phyloP scores from a whole-genome alignment of 2,329 filamentous ascomycete species.

The Diaporthe citriasiana region DNA sequence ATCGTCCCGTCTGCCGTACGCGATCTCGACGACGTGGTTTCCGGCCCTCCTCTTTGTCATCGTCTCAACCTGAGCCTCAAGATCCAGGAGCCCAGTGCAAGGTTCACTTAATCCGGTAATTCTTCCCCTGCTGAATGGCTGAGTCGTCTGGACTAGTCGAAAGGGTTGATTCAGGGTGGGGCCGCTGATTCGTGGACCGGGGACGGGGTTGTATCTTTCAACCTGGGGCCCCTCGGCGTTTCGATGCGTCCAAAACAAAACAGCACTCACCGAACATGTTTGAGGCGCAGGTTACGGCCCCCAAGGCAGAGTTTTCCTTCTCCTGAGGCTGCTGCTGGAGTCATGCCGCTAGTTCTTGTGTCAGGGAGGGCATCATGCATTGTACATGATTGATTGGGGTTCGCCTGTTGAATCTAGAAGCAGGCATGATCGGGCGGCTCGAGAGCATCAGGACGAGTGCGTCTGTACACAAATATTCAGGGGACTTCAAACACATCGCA shows the following conservation, averaged over 20 bases:
- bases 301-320: background rate
- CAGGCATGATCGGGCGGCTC: background rate
- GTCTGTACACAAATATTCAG: background rate
- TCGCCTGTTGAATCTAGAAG: background rate
- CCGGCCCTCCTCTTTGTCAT: slow-evolving; percentile 22
- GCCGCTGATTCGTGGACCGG: slow-evolving; percentile 1
- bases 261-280: slow-evolving; percentile 30
- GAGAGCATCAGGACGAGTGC: too few relatives aligned
- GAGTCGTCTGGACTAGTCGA: slow-evolving; percentile 26
- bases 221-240: slow-evolving; percentile 10
- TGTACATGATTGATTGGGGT: background rate
- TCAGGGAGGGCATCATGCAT: background rate
- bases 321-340: slow-evolving; percentile 6
- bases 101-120: slow-evolving; percentile 29
- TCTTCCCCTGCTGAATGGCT: slow-evolving; percentile 22
- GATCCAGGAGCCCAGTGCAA: slow-evolving; percentile 2
- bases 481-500: slow-evolving; percentile 14
- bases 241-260: slow-evolving; percentile 27
- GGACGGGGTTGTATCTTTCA: background rate
- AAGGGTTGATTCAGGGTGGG: slow-evolving; percentile 7
- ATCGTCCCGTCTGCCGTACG: background rate
- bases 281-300: slow-evolving; percentile 23
- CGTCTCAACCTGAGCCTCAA: slow-evolving; percentile 5
- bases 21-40: slow-evolving; percentile 12
- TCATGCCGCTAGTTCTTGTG: background rate